phyloP scores from a whole-genome alignment of 768 basidiomycete genomes.

The Multifurca ochricompacta region DNA sequence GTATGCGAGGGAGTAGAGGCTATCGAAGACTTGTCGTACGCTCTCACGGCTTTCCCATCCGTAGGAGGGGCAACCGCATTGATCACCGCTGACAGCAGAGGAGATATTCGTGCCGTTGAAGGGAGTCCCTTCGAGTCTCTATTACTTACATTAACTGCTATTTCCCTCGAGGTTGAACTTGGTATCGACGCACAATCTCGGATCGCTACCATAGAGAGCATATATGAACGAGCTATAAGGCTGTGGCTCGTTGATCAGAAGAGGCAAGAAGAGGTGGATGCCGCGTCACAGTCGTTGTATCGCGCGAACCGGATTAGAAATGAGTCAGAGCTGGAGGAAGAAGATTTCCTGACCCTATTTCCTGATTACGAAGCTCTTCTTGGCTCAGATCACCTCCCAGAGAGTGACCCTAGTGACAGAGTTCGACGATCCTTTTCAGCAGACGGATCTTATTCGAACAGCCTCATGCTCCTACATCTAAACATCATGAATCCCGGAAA shows the following conservation, averaged over 20 bases:
- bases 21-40: constrained; percentile 24
- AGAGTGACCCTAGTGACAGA: not conserved
- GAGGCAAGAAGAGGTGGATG: constrained; percentile 54
- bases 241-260: constrained; percentile 81
- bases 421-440: constrained; percentile 25
- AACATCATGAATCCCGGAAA: constrained; percentile 28
- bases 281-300: constrained; percentile 69
- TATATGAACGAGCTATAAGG: constrained; percentile 64
- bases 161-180: constrained; percentile 37
- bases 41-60: constrained; percentile 49
- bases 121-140: constrained; percentile 35
- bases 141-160: constrained; percentile 41
- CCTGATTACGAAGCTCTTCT: constrained; percentile 64
- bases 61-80: constrained; percentile 35
- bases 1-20: not conserved
- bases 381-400: constrained; percentile 18
- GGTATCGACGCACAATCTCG: constrained; percentile 31
- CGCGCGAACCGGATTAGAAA: constrained; percentile 47
- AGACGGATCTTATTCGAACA: constrained; percentile 29
- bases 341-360: constrained; percentile 79
- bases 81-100: constrained; percentile 25
- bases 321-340: constrained; percentile 73
- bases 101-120: constrained; percentile 22
- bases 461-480: constrained; percentile 43
- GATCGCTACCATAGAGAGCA: constrained; percentile 35